phyloP scores from a whole-genome alignment of 805 yeast genomes.

The Saccharomycopsis sp. region DNA sequence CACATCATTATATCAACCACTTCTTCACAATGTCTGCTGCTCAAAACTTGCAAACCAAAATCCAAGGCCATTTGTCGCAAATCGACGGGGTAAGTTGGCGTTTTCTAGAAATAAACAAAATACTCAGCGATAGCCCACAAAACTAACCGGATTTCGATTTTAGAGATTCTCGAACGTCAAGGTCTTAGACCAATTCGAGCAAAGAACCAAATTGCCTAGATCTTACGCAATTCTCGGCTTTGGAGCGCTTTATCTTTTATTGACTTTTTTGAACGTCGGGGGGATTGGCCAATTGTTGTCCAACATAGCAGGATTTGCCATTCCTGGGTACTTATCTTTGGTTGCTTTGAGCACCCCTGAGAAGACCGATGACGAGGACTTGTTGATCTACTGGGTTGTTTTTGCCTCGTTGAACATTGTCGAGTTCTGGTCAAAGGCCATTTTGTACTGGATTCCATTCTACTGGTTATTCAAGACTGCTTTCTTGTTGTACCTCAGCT shows the following conservation, averaged over 20 bases:
- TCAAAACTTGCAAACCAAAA: conserved; percentile 8
- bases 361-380: conserved; percentile 73
- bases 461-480: conserved; percentile 91
- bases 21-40: conserved; percentile 13
- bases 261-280: conserved; percentile 84
- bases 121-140: neutral
- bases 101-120: too few relatives aligned
- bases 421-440: conserved; percentile 94
- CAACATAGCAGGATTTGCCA: conserved; percentile 82
- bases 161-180: conserved; percentile 29
- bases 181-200: conserved; percentile 36
- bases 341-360: conserved; percentile 70
- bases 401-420: conserved; percentile 84
- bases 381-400: conserved; percentile 97
- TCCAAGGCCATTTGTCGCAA: conserved; percentile 21
- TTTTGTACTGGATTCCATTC: conserved; percentile 93
- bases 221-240: conserved; percentile 73
- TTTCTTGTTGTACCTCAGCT: conserved; percentile 78
- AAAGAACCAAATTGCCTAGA: conserved; percentile 57
- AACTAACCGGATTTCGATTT: neutral
- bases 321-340: conserved; percentile 87
- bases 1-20: neutral
- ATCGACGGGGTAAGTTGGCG: conserved; percentile 21
- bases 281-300: conserved; percentile 93
- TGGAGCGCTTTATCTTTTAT: conserved; percentile 58